Conservation (phyloP, 371 early-diverging fungal genomes). For the Saksenaea vasiformis region DNA sequence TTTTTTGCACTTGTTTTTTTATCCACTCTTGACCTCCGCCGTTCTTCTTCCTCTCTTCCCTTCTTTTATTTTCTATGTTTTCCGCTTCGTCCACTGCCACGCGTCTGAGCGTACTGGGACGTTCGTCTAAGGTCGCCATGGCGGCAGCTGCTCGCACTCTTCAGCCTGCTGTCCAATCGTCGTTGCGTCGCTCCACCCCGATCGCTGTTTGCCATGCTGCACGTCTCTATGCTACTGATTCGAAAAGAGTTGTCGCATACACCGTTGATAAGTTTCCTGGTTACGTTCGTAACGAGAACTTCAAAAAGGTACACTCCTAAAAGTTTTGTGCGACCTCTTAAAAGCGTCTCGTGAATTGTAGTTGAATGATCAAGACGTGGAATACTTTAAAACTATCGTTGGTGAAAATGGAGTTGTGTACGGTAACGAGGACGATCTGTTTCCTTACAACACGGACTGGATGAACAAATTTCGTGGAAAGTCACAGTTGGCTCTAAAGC, state of each 20-base stretch:
- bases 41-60: conserved; percentile 9
- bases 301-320: conserved; percentile 51
- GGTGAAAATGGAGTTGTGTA: conserved; percentile 50
- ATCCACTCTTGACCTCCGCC: conserved; percentile 1
- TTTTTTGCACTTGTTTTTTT: conserved; percentile 7
- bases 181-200: conserved; percentile 1
- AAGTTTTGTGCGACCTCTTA: not conserved
- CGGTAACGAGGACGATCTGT: conserved; percentile 57
- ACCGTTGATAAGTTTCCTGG: conserved; percentile 60
- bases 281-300: conserved; percentile 52
- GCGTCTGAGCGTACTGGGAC: conserved; percentile 19
- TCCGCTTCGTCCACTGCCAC: conserved; percentile 15
- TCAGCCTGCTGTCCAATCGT: not conserved
- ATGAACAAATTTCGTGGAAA: conserved; percentile 88
- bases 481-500: conserved; percentile 82
- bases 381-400: conserved; percentile 61
- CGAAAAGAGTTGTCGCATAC: conserved; percentile 19
- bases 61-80: conserved; percentile 8
- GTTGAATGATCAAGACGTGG: conserved; percentile 50
- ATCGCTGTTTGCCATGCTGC: not conserved
- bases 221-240: conserved; percentile 20
- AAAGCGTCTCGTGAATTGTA: not conserved
- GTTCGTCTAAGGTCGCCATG: not conserved
- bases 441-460: conserved; percentile 87
- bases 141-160: not conserved